Evolutionary conservation across 164 flowering plant genomes (phyloP), one percentile per base, ranked within the genome.

Genomic region (Umbilicus rupestris): DNA sequence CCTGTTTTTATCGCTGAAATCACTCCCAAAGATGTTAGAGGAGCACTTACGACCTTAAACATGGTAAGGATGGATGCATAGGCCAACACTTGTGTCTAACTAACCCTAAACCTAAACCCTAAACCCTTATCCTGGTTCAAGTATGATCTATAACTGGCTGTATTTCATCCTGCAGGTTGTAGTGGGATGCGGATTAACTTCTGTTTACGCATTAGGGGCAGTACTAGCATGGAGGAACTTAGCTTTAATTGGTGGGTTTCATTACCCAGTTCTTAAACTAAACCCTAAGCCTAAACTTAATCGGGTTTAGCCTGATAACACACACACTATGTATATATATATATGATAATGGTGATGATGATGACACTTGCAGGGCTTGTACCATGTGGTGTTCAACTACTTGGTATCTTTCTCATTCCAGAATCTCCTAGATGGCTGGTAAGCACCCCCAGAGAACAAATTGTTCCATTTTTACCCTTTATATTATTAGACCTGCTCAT

Each of bases 1-100:
- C 88, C 91, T 0, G 79, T 83, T 11, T 86, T 74, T 65, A 84
- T 84, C 63, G 88, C 91, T 46, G 91, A 86, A 72, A 81, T 83
- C 41, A 76, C 88, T 39, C 91, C 91, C 5, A 85, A 79, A 72
- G 70, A 83, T 74, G 76, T 82, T 57, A 69, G 89, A 70, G 91
- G 91, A 64, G 82, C 77, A 19, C 73, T 87, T 39, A 71, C 87
- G 8, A 75, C 89, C 2, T 15, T 75, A 62, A 84, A 87, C 66
- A 85, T 83, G 92, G 89, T 84, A 52, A 10, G 58, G 15, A 22
- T 52, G 58, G 16, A 9, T 6, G 20, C 39, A 35, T 33, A 62
- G 26, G 17, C 24, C 22, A 41, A 24, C 24, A 52, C 52, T n/a
- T 15, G 14, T 19, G 7, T 47, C 52, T 17, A 47, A 47, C 1